These are phyloP conservation scores for Picochlorum sp. DNA, from an alignment of 139 green algal species.

Conservation along the genomic window DNA sequence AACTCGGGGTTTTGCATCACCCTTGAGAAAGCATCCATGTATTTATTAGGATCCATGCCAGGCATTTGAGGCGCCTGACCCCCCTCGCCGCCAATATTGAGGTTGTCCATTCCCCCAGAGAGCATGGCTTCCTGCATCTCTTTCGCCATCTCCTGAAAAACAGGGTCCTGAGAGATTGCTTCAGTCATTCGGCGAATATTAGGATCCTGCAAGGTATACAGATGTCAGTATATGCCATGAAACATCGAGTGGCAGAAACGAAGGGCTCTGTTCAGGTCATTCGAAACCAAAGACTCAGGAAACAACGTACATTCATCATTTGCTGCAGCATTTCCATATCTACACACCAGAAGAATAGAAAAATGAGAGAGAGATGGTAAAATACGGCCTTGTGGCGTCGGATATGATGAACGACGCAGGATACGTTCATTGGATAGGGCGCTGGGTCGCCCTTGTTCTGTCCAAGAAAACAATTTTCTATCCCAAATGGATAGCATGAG, in stretches of 20 bases:
- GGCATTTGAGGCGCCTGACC: slow-evolving; percentile 15
- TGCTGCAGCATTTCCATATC: slow-evolving; percentile 5
- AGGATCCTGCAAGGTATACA: slow-evolving; percentile 23
- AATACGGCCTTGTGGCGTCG: too few species aligned
- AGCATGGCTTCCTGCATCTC: slow-evolving; percentile 36
- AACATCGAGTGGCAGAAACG: too few species aligned
- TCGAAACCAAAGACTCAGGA: too few species aligned
- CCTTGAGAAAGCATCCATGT: slow-evolving; percentile 35
- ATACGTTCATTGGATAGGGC: too few species aligned
- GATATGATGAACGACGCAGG: too few species aligned
- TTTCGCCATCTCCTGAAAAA: slow-evolving; percentile 33
- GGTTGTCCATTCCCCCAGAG: neutral
- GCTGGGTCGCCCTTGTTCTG: neutral
- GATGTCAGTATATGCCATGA: too few species aligned
- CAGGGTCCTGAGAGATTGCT: slow-evolving; percentile 29
- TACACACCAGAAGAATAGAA: neutral
- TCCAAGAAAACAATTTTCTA: neutral
- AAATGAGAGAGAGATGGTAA: neutral
- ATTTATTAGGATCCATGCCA: slow-evolving; percentile 22
- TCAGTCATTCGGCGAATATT: slow-evolving; percentile 38
- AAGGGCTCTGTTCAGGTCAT: too few species aligned
- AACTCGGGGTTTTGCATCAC: slow-evolving; percentile 38
- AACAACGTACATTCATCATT: slow-evolving; percentile 14
- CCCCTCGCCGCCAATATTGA: slow-evolving; percentile 2
- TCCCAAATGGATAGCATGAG: neutral